Conservation (phyloP, 2,329 filamentous ascomycete genomes). For the Phoma sp. region DNA sequence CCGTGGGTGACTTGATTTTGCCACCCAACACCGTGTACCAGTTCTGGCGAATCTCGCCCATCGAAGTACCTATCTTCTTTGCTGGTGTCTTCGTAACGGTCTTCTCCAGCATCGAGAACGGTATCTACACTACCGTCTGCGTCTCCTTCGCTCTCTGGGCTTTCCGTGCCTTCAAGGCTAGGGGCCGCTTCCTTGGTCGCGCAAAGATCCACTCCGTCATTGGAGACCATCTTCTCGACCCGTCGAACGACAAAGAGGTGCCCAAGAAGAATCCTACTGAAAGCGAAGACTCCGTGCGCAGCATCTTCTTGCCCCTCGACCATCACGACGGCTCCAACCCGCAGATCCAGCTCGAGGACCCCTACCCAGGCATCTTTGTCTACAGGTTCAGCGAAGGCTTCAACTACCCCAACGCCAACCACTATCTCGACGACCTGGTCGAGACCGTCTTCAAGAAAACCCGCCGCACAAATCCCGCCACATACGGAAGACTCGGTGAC, state of each 20-base stretch:
- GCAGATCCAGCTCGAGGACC: conserved; percentile 74
- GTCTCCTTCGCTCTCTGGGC: conserved; percentile 79
- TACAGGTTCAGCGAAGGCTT: conserved; percentile 96
- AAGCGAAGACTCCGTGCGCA: conserved; percentile 62
- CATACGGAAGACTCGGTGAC: conserved; percentile 66
- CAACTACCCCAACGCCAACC: conserved; percentile 93
- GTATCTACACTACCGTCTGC: conserved; percentile 85
- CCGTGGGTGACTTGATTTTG: conserved; percentile 90
- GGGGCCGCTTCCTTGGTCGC: conserved; percentile 81
- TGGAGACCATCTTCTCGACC: conserved; percentile 70
- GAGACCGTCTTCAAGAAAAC: conserved; percentile 63
- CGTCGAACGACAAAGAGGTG: conserved; percentile 44
- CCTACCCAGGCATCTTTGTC: conserved; percentile 93
- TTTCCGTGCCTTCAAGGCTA: conserved; percentile 82
- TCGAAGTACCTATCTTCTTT: conserved; percentile 93
- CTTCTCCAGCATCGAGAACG: conserved; percentile 87
- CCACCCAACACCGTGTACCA: conserved; percentile 90
- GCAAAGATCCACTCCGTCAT: conserved; percentile 87
- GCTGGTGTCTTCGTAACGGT: conserved; percentile 88
- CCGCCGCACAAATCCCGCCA: conserved; percentile 74
- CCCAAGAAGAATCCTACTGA: conserved; percentile 31
- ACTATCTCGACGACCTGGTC: conserved; percentile 75
- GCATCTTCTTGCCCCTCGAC: conserved; percentile 85
- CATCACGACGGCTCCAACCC: conserved; percentile 91
- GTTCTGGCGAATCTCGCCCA: conserved; percentile 90